phyloP scores from a whole-genome alignment of 1,284 basidiomycete genomes.

The Puccinia coronata region DNA sequence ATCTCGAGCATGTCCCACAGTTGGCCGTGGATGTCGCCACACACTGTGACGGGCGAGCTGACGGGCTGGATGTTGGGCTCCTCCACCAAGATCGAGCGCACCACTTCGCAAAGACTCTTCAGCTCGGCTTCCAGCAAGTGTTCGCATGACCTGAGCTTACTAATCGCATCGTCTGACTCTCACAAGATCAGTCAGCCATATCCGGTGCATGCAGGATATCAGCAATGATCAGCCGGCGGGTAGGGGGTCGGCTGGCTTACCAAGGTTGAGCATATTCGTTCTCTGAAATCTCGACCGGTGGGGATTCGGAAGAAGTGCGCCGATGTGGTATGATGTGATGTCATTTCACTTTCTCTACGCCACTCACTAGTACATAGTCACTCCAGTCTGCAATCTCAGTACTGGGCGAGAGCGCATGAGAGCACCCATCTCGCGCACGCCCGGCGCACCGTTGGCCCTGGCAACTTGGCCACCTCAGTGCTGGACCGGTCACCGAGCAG shows the following conservation, averaged over 20 bases:
- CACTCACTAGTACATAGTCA: too few relatives aligned
- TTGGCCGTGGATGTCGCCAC: conserved; percentile 92
- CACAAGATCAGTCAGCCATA: not conserved
- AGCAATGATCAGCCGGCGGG: not conserved
- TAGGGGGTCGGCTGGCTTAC: not conserved
- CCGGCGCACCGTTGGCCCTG: too few relatives aligned
- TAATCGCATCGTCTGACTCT: conserved; percentile 53
- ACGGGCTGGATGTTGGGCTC: conserved; percentile 95
- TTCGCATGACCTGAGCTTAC: conserved; percentile 76
- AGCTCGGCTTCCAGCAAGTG: conserved; percentile 88
- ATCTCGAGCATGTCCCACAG: conserved; percentile 94
- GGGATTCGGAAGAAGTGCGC: too few relatives aligned
- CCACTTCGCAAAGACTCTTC: conserved; percentile 82
- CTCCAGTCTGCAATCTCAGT: too few relatives aligned
- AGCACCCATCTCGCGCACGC: too few relatives aligned
- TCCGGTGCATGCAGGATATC: too few relatives aligned
- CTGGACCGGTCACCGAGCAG: too few relatives aligned
- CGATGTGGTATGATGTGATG: too few relatives aligned
- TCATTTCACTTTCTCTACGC: too few relatives aligned
- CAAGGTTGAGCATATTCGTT: not conserved
- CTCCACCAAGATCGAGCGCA: conserved; percentile 82
- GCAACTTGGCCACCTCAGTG: too few relatives aligned
- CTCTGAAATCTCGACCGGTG: too few relatives aligned
- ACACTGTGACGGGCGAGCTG: conserved; percentile 84
- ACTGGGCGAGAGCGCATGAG: too few relatives aligned